phyloP scores from a whole-genome alignment of 805 yeast species.

The Candida fluviatilis region DNA sequence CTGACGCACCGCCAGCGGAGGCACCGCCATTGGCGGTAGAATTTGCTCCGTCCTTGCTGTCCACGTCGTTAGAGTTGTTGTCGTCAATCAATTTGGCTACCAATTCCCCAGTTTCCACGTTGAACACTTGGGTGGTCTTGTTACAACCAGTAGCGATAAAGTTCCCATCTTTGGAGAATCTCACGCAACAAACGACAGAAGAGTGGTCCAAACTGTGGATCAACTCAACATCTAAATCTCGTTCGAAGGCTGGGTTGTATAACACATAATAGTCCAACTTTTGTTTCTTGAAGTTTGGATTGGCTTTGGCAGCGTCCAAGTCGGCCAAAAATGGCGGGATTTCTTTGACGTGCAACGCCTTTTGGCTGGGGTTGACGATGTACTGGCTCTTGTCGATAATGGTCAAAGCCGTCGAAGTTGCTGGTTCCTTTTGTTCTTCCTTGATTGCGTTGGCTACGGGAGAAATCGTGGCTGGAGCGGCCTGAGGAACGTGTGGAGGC shows the following conservation, averaged over 20 bases:
- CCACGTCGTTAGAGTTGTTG: constrained; percentile 28
- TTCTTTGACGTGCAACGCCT: constrained; percentile 60
- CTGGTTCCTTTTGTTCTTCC: constrained; percentile 12
- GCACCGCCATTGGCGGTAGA: constrained; percentile 21
- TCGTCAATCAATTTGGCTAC: constrained; percentile 87
- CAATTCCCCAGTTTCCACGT: constrained; percentile 86
- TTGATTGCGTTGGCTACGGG: constrained; percentile 10
- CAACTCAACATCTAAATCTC: constrained; percentile 74
- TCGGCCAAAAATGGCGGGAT: constrained; percentile 79
- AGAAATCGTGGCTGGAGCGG: constrained; percentile 4
- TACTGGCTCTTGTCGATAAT: constrained; percentile 39
- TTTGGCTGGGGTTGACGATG: constrained; percentile 39
- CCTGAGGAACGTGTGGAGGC: constrained; percentile 8
- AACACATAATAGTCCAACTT: constrained; percentile 82
- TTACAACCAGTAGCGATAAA: constrained; percentile 96
- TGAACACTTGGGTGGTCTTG: constrained; percentile 90
- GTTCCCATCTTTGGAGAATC: constrained; percentile 88
- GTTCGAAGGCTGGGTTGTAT: constrained; percentile 77
- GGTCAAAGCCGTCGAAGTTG: constrained; percentile 30
- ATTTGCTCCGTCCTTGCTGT: constrained; percentile 28
- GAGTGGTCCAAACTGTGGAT: constrained; percentile 89
- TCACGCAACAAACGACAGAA: constrained; percentile 94
- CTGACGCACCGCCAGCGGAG: constrained; percentile 6
- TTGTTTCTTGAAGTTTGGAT: constrained; percentile 75
- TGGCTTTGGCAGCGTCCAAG: constrained; percentile 72